Evolutionary conservation across 257 asterid species (phyloP).

Genomic region (Plantago ovata): DNA sequence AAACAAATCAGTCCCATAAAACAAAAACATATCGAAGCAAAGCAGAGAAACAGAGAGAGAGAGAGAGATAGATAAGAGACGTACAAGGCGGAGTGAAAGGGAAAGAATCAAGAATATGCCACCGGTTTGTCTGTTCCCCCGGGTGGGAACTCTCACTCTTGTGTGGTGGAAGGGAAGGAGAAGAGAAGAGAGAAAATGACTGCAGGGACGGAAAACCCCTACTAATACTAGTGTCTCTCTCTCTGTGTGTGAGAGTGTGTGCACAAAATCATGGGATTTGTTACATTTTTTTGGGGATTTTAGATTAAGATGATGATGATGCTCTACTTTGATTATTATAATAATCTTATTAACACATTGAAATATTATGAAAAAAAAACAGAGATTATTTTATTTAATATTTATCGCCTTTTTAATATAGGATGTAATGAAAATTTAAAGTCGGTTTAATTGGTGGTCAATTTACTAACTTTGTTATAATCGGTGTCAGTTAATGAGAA

Average conservation of each 20-base stretch:
- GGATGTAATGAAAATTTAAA: too few species aligned
- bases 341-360: too few species aligned
- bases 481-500: too few species aligned
- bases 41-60: neutral
- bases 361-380: too few species aligned
- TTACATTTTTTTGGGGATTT: constrained; percentile 21
- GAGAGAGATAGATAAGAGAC: neutral
- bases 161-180: constrained; percentile 29
- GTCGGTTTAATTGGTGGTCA: too few species aligned
- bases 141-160: constrained; percentile 37
- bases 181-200: constrained; percentile 35
- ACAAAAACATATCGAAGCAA: neutral
- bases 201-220: constrained; percentile 28
- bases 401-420: too few species aligned
- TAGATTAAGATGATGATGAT: constrained; percentile 11
- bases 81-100: constrained; percentile 1
- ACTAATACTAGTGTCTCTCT: constrained; percentile 20
- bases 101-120: constrained; percentile 15
- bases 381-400: too few species aligned
- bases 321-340: neutral
- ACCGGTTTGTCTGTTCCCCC: constrained; percentile 25
- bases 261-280: constrained; percentile 25
- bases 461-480: too few species aligned
- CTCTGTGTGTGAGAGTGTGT: constrained; percentile 14
- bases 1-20: constrained; percentile 9